Evolutionary conservation across 257 asterid genomes (phyloP).

Genomic region (Solanum arcanum): DNA sequence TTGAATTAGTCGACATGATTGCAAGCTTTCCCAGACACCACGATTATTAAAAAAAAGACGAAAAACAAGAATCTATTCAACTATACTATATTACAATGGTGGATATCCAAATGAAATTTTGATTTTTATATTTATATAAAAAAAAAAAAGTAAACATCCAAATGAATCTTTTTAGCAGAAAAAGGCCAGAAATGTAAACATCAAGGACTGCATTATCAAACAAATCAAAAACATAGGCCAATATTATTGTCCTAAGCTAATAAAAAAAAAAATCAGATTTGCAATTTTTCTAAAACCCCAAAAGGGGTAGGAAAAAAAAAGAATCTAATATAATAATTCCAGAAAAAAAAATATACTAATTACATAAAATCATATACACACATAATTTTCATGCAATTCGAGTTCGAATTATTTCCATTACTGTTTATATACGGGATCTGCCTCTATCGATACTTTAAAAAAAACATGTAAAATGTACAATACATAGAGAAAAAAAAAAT

Average conservation of each 20-base stretch:
- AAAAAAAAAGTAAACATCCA: neutral
- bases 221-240: neutral
- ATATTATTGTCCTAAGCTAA: neutral
- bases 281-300: neutral
- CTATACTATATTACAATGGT: neutral
- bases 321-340: neutral
- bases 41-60: neutral
- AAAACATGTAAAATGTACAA: neutral
- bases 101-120: neutral
- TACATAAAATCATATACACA: neutral
- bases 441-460: neutral
- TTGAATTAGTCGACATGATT: neutral
- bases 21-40: neutral
- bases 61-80: neutral
- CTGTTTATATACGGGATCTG: neutral
- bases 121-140: neutral
- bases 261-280: neutral
- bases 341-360: neutral
- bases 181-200: neutral
- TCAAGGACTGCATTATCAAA: neutral
- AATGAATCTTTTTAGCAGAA: neutral
- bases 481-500: neutral
- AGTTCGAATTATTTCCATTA: neutral
- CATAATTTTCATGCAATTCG: neutral
- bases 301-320: neutral